Base-by-base conservation (phyloP, 2,329 filamentous ascomycete genomes). In the Penicillium sp. region DNA sequence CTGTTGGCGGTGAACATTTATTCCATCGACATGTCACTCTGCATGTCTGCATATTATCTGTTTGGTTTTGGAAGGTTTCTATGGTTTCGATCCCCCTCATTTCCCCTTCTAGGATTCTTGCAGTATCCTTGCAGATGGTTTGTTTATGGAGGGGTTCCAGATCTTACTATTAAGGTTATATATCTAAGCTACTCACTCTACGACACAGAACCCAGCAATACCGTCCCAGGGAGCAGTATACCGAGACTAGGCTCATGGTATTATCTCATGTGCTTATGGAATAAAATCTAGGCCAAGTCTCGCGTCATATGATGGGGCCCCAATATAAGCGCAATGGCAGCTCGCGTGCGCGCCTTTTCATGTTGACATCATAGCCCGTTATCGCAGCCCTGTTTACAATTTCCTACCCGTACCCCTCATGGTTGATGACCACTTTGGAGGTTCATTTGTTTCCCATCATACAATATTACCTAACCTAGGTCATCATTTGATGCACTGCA, bases 1-100 rank as follows among this genome's bases (percentile, higher is more conserved):
- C 57, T 55, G 57, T 52, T 59, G 56, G 62, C 61, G 66, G 68
- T 67, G 56, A 63, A 63, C 58, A 57, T 59, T 55, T 29, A 29
- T 29, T 29, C 53, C 31, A 39, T 52, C 48, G 41, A 21, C 35
- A 39, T 39, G 47, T 55, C 55, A 55, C 53, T 48, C 35, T 46
- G 45, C 45, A 57, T 57, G 45, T 35, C 22, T 37, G 33, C 39
- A 37, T 31, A 21, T 52, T 53, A 14, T 31, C 10, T 14, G 21
- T 44, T 37, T 49, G 16, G 48, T 2, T 33, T 51, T 43, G 11
- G 10, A 22, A 10, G 39, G 39, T 41, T 41, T 41, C 39, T 41
- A 41, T 41, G 39, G 39, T 41, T 41, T 41, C 39, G 10, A 21
- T 41, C 31, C 27, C 47, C 47, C 46, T 33, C 41, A 46, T 46